Evolutionary conservation across 2,329 filamentous ascomycete species (phyloP), one percentile per base, ranked within the genome.

Genomic region (Alternaria triticina): DNA sequence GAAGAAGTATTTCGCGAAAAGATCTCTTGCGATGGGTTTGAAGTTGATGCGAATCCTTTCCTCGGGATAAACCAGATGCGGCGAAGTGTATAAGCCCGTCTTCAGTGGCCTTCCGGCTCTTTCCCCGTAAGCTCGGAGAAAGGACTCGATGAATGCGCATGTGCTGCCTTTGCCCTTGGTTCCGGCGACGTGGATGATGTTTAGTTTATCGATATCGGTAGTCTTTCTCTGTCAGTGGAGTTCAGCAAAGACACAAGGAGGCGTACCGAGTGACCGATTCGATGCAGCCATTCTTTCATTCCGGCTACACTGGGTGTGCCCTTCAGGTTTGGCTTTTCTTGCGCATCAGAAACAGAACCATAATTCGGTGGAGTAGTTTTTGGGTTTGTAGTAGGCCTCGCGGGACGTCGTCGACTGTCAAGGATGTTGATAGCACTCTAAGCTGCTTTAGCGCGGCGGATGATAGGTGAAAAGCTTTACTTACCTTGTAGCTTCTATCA

Each of bases 101-200:
- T 83, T 86, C 5, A 15, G 22, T 3, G 68, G 25, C 70, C 20
- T 68, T 10, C 58, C 74, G 59, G 6, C 69, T 68, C 49, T 72
- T 72, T 68, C 64, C 17, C 82, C 83, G 70, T 88, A 86, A 56
- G 82, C 82, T 15, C 82, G 80, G 47, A 93, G 84, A 64, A 92
- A 88, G 8, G 87, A 87, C 65, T 88, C 84, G 61, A 88, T 83
- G 67, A 90, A 91, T 43, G 89, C 90, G 73, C 90, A 92, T 1
- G 89, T 91, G 71, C 87, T 90, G 27, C 90, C 91, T 79, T 93
- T 93, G 6, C 91, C 91, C 77, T 93, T 93, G n/a, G 90, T 93
- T 6, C 91, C 91, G 23, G 90, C 87, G 25, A 93, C 86, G 78
- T 92, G 90, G 43, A 93, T 76, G 25, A 91, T 45, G 52, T 56